A percentile compares a stretch with the other conserved stretches of the same genome.
phyloP scores from a whole-genome alignment of 495 filamentous ascomycete genomes.

The Xylaria longipes region DNA sequence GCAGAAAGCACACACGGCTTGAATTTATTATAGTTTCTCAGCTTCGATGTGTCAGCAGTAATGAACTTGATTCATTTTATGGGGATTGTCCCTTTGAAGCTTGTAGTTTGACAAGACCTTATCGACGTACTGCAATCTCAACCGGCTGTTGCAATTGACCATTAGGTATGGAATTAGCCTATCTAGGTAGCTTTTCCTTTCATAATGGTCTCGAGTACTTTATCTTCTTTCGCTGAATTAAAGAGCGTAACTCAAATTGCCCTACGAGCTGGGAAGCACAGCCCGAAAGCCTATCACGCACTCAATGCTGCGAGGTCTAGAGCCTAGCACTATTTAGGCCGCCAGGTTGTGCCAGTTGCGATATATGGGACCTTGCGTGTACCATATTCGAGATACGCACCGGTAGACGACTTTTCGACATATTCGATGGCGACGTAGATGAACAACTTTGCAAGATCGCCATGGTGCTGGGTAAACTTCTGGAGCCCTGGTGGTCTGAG shows the following conservation, averaged over 20 bases:
- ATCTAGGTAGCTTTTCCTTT: too few relatives aligned
- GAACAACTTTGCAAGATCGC: too few relatives aligned
- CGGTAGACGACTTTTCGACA: too few relatives aligned
- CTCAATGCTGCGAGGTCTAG: background rate
- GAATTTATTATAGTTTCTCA: background rate
- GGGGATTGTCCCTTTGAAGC: background rate
- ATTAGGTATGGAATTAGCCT: too few relatives aligned
- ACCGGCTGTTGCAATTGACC: background rate
- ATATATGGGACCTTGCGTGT: too few relatives aligned
- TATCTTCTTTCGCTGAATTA: too few relatives aligned
- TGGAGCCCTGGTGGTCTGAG: too few relatives aligned
- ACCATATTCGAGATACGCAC: too few relatives aligned
- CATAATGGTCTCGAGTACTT: too few relatives aligned
- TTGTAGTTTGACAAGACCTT: background rate
- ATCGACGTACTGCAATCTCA: background rate
- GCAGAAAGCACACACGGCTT: background rate
- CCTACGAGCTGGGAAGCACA: background rate
- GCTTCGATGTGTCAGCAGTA: background rate
- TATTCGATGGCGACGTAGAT: too few relatives aligned
- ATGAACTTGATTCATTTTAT: background rate
- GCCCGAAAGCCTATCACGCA: background rate
- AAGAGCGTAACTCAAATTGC: background rate
- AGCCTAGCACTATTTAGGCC: background rate
- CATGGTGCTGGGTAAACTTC: too few relatives aligned
- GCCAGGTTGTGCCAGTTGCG: background rate